Evolutionary conservation across 2,329 filamentous ascomycete genomes (phyloP).

Genomic region (Epicoccum nigrum): DNA sequence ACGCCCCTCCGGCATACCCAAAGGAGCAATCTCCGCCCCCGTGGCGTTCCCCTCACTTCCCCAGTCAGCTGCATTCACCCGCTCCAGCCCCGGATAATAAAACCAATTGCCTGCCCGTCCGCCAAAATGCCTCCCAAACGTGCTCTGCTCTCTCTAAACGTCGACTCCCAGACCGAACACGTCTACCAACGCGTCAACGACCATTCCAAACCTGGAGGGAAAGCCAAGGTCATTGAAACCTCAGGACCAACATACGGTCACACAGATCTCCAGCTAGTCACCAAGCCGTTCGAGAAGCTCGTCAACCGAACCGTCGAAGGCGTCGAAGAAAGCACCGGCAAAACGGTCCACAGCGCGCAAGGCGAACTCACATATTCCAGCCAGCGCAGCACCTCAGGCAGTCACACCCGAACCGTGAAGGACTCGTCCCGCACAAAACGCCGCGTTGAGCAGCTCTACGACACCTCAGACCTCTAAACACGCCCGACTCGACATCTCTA

Average conservation of each 20-base stretch:
- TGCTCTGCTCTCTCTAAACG: conserved; percentile 47
- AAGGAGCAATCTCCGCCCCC: conserved; percentile 31
- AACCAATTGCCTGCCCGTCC: conserved; percentile 7
- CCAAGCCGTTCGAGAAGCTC: conserved; percentile 46
- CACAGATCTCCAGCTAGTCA: conserved; percentile 42
- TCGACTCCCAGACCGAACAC: conserved; percentile 49
- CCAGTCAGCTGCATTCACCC: conserved; percentile 17
- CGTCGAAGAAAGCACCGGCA: conserved; percentile 34
- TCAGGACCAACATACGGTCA: conserved; percentile 42
- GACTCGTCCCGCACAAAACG: conserved; percentile 16
- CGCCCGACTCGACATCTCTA: not conserved
- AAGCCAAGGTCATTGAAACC: conserved; percentile 44
- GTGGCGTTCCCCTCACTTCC: conserved; percentile 22
- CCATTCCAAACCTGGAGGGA: conserved; percentile 42
- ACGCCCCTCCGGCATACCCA: conserved; percentile 37
- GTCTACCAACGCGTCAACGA: conserved; percentile 47
- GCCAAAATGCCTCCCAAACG: conserved; percentile 37
- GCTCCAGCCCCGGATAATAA: conserved; percentile 35
- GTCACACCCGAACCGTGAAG: conserved; percentile 15
- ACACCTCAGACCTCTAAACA: conserved; percentile 39
- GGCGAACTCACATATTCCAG: conserved; percentile 31
- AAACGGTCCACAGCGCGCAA: conserved; percentile 30
- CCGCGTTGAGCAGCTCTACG: conserved; percentile 38
- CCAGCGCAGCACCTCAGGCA: conserved; percentile 15
- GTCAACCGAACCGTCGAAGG: conserved; percentile 43